Conservation (phyloP, 2,329 filamentous ascomycete genomes). For the Setomelanomma holmii region DNA sequence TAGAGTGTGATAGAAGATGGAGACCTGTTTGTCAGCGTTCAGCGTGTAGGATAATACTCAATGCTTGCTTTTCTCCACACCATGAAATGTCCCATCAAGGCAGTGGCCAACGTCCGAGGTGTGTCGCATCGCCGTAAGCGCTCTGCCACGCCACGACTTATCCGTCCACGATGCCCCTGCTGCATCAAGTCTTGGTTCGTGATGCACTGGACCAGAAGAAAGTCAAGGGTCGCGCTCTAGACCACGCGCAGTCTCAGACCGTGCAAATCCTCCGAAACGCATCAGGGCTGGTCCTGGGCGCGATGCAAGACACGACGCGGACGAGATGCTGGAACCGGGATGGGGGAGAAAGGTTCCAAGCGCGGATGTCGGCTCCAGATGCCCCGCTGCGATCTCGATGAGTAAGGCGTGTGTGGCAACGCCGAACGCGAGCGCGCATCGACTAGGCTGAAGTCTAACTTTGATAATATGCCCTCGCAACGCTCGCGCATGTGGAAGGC, state of each 20-base stretch:
- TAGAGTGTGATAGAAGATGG: neutral
- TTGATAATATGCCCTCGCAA: neutral
- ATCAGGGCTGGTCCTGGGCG: slow-evolving; percentile 1
- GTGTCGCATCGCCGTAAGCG: neutral
- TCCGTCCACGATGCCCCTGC: neutral
- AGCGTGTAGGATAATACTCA: neutral
- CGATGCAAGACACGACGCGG: slow-evolving; percentile 1
- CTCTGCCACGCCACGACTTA: neutral
- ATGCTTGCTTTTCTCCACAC: neutral
- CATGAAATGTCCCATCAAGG: no score
- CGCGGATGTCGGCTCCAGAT: neutral
- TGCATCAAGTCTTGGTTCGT: neutral
- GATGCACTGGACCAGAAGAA: neutral
- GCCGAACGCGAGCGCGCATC: neutral
- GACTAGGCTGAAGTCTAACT: neutral
- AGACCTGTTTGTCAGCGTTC: neutral
- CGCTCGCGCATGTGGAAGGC: slow-evolving; percentile 1
- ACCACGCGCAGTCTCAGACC: neutral
- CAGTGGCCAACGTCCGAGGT: no score
- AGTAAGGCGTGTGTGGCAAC: slow-evolving; percentile 4
- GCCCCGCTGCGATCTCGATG: neutral
- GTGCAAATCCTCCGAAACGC: neutral
- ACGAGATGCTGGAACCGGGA: slow-evolving; percentile 5
- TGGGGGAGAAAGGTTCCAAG: slow-evolving; percentile 1
- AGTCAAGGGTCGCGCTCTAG: slow-evolving; percentile 1